Evolutionary conservation across 768 basidiomycete genomes (phyloP).

Genomic region (Aureoboletus auriporus): DNA sequence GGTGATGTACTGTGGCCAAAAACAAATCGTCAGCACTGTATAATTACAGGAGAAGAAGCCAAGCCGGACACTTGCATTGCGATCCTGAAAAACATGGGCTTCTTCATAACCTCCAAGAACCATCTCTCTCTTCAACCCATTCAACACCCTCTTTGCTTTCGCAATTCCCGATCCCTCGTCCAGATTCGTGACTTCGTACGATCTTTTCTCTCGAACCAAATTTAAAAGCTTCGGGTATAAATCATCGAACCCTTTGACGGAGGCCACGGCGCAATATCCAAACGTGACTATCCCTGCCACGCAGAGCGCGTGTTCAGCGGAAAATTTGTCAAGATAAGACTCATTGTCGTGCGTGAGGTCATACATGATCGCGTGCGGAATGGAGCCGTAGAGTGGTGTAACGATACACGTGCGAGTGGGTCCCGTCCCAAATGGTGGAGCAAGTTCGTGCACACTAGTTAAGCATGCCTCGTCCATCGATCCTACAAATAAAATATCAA

Average conservation of each 20-base stretch:
- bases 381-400: constrained; percentile 77
- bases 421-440: constrained; percentile 81
- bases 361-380: constrained; percentile 90
- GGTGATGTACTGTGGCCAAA: constrained; percentile 74
- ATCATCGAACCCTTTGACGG: constrained; percentile 97
- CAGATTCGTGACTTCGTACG: constrained; percentile 67
- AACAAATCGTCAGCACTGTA: constrained; percentile 1
- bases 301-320: constrained; percentile 92
- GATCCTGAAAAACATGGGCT: constrained; percentile 96
- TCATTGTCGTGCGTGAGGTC: constrained; percentile 99
- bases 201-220: constrained; percentile 78
- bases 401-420: constrained; percentile 70
- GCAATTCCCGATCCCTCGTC: constrained; percentile 55
- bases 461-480: constrained; percentile 93
- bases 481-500: constrained; percentile 38
- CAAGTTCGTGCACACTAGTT: constrained; percentile 69
- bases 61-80: constrained; percentile 59
- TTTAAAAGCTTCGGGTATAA: constrained; percentile 93
- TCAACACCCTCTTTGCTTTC: constrained; percentile 66
- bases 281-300: constrained; percentile 93
- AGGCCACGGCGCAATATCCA: constrained; percentile 82
- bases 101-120: constrained; percentile 81
- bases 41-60: not conserved
- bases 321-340: constrained; percentile 82
- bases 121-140: constrained; percentile 90